Evolutionary conservation across 2,329 filamentous ascomycete species (phyloP).

Genomic region (Venturia asperata): DNA sequence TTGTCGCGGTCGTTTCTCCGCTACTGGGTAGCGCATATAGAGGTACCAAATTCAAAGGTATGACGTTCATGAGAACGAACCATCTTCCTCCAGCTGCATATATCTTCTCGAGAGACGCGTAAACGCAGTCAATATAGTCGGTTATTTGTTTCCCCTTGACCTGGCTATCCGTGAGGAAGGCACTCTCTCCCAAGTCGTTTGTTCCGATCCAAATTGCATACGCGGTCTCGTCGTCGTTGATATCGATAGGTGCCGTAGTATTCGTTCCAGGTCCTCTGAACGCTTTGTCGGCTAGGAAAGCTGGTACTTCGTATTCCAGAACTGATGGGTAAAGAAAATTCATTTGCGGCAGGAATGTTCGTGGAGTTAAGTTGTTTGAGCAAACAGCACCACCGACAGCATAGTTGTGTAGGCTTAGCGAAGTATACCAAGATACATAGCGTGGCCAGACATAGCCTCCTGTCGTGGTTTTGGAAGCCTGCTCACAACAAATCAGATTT

Average conservation of each 20-base stretch:
- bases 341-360: conserved; percentile 41
- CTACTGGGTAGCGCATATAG: conserved; percentile 52
- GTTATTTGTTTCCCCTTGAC: conserved; percentile 51
- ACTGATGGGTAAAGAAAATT: conserved; percentile 52
- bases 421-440: conserved; percentile 54
- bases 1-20: conserved; percentile 38
- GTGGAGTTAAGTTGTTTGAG: conserved; percentile 59
- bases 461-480: conserved; percentile 48
- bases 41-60: conserved; percentile 60
- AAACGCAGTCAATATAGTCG: conserved; percentile 63
- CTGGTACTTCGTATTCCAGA: conserved; percentile 40
- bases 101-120: conserved; percentile 53
- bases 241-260: background rate
- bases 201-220: conserved; percentile 77
- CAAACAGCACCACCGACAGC: conserved; percentile 67
- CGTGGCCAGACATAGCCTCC: conserved; percentile 65
- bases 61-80: conserved; percentile 65
- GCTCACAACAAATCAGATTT: background rate
- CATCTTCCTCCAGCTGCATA: conserved; percentile 60
- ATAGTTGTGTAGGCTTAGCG: conserved; percentile 52
- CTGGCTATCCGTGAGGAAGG: conserved; percentile 61
- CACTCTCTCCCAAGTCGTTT: conserved; percentile 64
- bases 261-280: conserved; percentile 36
- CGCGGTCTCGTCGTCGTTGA: conserved; percentile 51
- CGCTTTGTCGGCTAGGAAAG: conserved; percentile 39